A percentile compares a stretch with the other conserved stretches of the same genome.
phyloP scores from a whole-genome alignment of 306 rosid species.

The Cercis canadensis region DNA sequence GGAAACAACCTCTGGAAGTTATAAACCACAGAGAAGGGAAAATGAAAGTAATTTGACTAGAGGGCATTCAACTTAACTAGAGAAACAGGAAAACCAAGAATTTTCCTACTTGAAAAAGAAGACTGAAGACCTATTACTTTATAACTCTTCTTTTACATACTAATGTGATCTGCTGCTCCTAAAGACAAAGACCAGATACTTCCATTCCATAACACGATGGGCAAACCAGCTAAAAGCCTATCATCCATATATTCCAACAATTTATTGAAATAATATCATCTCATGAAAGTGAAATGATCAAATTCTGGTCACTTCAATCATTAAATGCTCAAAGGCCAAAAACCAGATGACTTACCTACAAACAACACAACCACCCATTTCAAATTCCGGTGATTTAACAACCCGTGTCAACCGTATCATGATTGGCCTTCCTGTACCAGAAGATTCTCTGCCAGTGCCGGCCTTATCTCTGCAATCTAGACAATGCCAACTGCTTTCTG shows the following conservation, averaged over 20 bases:
- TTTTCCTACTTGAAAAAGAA: neutral
- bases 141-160: neutral
- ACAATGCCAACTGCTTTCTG: slow-evolving; percentile 85
- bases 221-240: neutral
- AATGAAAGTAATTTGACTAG: neutral
- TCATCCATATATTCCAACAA: neutral
- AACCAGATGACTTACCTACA: slow-evolving; percentile 72
- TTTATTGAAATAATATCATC: neutral
- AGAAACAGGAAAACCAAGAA: neutral
- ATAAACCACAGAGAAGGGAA: neutral
- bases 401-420: slow-evolving; percentile 85
- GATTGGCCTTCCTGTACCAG: slow-evolving; percentile 68
- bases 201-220: neutral
- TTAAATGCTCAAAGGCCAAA: slow-evolving; percentile 22
- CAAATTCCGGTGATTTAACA: slow-evolving; percentile 81
- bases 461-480: slow-evolving; percentile 77
- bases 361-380: slow-evolving; percentile 96
- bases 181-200: slow-evolving; percentile 8
- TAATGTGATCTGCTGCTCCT: neutral
- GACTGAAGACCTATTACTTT: neutral
- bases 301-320: slow-evolving; percentile 8
- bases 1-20: neutral
- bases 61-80: neutral
- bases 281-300: neutral
- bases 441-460: slow-evolving; percentile 60